Conservation (phyloP, 129 eudicot genomes). For the Centaurea solstitialis region DNA sequence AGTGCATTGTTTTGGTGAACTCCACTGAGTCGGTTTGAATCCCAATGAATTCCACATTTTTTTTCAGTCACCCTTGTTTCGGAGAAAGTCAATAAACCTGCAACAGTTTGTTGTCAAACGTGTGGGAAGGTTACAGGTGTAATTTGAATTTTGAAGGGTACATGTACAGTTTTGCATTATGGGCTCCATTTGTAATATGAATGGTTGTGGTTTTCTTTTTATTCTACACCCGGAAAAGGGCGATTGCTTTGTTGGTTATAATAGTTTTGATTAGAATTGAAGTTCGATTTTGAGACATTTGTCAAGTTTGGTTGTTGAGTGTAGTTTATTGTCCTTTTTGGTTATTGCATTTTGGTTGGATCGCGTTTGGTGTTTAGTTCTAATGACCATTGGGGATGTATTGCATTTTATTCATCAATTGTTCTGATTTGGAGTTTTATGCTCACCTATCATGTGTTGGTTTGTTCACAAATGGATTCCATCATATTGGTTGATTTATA, state of each 20-base stretch:
- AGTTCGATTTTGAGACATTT: neutral
- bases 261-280: neutral
- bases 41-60: slow-evolving; percentile 16
- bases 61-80: neutral
- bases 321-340: neutral
- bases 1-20: slow-evolving; percentile 21
- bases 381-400: too few species aligned
- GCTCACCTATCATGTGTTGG: too few species aligned
- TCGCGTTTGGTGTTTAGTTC: too few species aligned
- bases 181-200: neutral
- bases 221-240: neutral
- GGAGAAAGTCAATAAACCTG: neutral
- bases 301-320: neutral
- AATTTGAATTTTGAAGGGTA: neutral
- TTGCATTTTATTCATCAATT: too few species aligned
- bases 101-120: neutral
- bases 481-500: too few species aligned
- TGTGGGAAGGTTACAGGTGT: neutral
- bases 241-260: neutral
- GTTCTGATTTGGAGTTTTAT: too few species aligned
- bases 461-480: too few species aligned
- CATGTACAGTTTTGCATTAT: neutral
- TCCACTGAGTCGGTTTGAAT: slow-evolving; percentile 7
- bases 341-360: too few species aligned
- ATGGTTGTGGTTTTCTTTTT: neutral